Evolutionary conservation across 2,329 filamentous ascomycete genomes (phyloP).

Genomic region (Aspergillus novoparasiticus): DNA sequence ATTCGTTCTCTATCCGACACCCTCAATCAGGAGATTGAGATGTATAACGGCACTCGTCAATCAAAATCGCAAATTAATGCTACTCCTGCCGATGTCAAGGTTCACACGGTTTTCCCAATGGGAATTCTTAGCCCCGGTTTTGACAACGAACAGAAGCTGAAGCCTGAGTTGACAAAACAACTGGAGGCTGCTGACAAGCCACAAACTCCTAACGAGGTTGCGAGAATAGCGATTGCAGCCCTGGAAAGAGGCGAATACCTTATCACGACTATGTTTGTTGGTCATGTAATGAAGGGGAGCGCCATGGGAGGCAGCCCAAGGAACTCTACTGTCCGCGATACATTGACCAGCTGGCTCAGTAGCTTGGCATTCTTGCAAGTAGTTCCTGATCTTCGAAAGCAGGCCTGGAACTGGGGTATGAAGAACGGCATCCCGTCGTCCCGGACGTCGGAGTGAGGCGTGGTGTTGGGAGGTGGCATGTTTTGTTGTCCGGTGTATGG

Average conservation of each 20-base stretch:
- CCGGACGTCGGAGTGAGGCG: conserved; percentile 8
- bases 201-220: conserved; percentile 78
- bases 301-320: conserved; percentile 55
- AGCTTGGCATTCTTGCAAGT: conserved; percentile 59
- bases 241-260: conserved; percentile 80
- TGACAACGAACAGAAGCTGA: conserved; percentile 73
- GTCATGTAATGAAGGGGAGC: conserved; percentile 68
- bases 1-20: conserved; percentile 81
- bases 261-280: conserved; percentile 74
- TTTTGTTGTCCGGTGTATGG: conserved; percentile 24
- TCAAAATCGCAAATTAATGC: conserved; percentile 40
- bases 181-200: conserved; percentile 82
- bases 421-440: conserved; percentile 50
- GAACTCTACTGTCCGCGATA: conserved; percentile 57
- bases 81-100: conserved; percentile 67
- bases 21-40: conserved; percentile 77
- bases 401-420: conserved; percentile 61
- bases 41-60: conserved; percentile 72
- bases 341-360: conserved; percentile 56
- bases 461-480: conserved; percentile 12
- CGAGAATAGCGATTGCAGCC: conserved; percentile 67
- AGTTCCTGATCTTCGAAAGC: conserved; percentile 58
- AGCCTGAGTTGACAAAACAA: conserved; percentile 76
- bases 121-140: conserved; percentile 78
- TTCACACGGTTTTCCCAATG: conserved; percentile 82